Evolutionary conservation across 2,329 filamentous ascomycete genomes (phyloP), one percentile per base, ranked within the genome.

Genomic region (Cladosporium sp.): DNA sequence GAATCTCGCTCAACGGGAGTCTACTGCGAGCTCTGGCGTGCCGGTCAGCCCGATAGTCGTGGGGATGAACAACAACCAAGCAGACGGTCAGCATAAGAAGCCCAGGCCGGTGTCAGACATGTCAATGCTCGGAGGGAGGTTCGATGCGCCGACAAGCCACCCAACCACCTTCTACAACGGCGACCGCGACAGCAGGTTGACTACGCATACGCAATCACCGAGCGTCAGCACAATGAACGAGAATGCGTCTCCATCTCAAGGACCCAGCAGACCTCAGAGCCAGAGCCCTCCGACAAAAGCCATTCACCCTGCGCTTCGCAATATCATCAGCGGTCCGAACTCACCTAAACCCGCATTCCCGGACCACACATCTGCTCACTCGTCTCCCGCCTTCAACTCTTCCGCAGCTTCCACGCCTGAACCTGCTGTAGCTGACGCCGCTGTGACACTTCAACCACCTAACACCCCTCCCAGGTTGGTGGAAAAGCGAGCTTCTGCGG

Each of bases 401-500:
- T 53, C 50, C 4, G 19, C 46, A 3, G 22, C 22, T 9, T 53
- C 50, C 11, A 53, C 50, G 4, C 50, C 50, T 9, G 50, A 53
- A 37, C 50, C 50, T 16, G 43, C 22, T 14, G 28, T 46, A 33
- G 43, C 44, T n/a, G 35, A 43, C 3, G 37, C 50, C 14, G 50
- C 43, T 2, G 37, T 53, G 50, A 28, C 54, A 16, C 54, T 55
- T 22, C 58, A 54, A 38, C 34, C 56, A 9, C 40, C 52, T 11
- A 46, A 45, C 9, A 49, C 45, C n/a, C 51, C 56, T 18, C 46
- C 59, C 9, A 59, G 57, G 46, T 19, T 67, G 7, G 64, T 66
- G 14, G 63, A 67, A 54, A 64, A 64, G 54, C 58, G 59, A 7
- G 56, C 57, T 4, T 61, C 58, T 35, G 64, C 64, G 19, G 64